A percentile compares a stretch with the other conserved stretches of the same genome.
Evolutionary conservation across 2,329 filamentous ascomycete genomes (phyloP).

Genomic region (Arthrinium puccinioides): DNA sequence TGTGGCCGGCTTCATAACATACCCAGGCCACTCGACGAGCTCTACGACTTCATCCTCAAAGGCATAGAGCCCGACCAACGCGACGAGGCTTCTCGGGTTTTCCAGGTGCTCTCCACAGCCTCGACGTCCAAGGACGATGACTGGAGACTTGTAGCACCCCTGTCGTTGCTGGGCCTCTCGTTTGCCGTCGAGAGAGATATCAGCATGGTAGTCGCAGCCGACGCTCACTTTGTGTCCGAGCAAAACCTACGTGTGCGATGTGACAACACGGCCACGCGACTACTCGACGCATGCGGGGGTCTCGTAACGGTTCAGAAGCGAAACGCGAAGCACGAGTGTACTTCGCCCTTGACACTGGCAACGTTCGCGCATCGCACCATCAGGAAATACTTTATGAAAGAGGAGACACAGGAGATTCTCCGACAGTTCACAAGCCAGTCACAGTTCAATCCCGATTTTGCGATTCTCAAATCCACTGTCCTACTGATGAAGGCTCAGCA

Average conservation of each 20-base stretch:
- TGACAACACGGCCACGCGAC: neutral
- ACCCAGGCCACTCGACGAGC: neutral
- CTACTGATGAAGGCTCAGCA: neutral
- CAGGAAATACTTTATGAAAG: too few relatives aligned
- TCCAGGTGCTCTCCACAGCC: neutral
- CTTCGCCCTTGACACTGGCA: too few relatives aligned
- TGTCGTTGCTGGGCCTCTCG: neutral
- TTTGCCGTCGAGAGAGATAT: neutral
- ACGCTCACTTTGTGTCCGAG: neutral
- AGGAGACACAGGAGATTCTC: too few relatives aligned
- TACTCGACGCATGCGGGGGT: neutral
- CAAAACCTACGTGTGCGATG: neutral
- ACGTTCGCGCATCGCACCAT: too few relatives aligned
- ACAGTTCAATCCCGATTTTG: neutral
- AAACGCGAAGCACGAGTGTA: too few relatives aligned
- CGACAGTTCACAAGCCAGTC: too few relatives aligned
- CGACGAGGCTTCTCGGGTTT: neutral
- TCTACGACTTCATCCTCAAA: neutral
- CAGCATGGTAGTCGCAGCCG: too few relatives aligned
- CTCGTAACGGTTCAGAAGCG: neutral
- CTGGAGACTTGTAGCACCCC: neutral
- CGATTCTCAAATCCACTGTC: neutral
- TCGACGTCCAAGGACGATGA: neutral
- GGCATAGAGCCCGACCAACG: neutral
- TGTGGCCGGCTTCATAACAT: neutral